These are phyloP conservation scores for Clavulina sp. DNA, from an alignment of 768 basidiomycete species.

Conservation along the genomic window DNA sequence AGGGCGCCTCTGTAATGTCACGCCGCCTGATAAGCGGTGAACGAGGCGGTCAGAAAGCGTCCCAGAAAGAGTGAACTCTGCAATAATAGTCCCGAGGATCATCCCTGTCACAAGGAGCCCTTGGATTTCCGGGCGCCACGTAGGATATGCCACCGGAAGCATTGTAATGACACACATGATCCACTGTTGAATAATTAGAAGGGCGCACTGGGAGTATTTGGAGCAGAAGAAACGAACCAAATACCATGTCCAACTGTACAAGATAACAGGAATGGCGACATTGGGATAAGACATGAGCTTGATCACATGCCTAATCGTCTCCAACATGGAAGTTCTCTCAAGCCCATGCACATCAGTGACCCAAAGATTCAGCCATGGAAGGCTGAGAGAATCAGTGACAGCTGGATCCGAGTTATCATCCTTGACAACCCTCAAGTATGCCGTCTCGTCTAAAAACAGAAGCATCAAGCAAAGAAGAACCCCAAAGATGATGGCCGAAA, in stretches of 20 bases:
- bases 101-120: constrained; percentile 10
- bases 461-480: constrained; percentile 6
- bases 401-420: background rate
- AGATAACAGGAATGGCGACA: constrained; percentile 9
- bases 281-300: constrained; percentile 9
- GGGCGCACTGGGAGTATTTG: background rate
- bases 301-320: background rate
- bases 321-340: background rate
- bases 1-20: background rate
- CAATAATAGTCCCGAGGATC: constrained; percentile 11
- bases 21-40: constrained; percentile 1
- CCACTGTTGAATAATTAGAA: constrained; percentile 5
- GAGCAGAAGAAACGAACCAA: constrained; percentile 5
- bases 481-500: constrained; percentile 12
- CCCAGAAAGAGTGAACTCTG: constrained; percentile 9
- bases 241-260: constrained; percentile 13
- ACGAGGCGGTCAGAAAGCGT: constrained; percentile 10
- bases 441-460: constrained; percentile 9
- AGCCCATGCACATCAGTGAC: constrained; percentile 6
- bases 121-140: constrained; percentile 7
- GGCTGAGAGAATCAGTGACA: background rate
- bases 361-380: constrained; percentile 10
- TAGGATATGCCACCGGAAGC: constrained; percentile 11
- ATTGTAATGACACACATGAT: constrained; percentile 12
- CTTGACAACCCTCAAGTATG: background rate